Conservation (phyloP, 192 early-diverging fungal genomes). For the Geosiphon pyriformis region DNA sequence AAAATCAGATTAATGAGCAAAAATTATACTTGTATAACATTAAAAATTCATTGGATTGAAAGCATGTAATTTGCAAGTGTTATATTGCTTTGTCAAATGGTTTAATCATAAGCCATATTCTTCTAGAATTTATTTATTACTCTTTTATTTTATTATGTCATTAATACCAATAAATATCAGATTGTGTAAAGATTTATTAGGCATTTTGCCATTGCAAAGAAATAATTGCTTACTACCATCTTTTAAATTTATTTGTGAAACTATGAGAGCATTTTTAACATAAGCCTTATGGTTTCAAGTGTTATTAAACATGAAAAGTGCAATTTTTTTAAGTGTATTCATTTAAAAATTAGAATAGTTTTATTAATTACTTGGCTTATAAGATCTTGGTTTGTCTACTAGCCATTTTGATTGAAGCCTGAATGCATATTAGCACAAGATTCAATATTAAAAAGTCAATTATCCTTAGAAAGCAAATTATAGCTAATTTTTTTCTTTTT, state of each 20-base stretch:
- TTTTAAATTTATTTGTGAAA: slow-evolving; percentile 23
- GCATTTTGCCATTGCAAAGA: slow-evolving; percentile 8
- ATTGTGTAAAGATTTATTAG: slow-evolving; percentile 4
- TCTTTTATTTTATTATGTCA: slow-evolving; percentile 24
- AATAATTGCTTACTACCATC: slow-evolving; percentile 17
- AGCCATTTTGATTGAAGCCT: not conserved
- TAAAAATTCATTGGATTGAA: not conserved
- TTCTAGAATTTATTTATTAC: slow-evolving; percentile 27
- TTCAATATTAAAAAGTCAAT: not conserved
- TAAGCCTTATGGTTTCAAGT: slow-evolving; percentile 9
- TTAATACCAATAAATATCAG: slow-evolving; percentile 24
- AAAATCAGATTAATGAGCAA: slow-evolving; percentile 8
- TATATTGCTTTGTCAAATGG: slow-evolving; percentile 15
- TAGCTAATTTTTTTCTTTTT: not conserved
- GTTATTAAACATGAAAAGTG: slow-evolving; percentile 16
- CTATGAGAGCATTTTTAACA: slow-evolving; percentile 27
- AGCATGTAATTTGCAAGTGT: slow-evolving; percentile 9
- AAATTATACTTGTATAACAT: slow-evolving; percentile 15
- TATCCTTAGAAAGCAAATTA: not conserved
- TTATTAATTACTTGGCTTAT: slow-evolving; percentile 15
- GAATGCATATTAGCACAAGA: slow-evolving; percentile 1
- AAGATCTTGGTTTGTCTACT: slow-evolving; percentile 16
- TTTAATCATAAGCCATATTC: slow-evolving; percentile 22
- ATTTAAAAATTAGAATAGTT: slow-evolving; percentile 19
- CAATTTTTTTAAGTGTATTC: not conserved